Evolutionary conservation across 805 yeast genomes (phyloP).

Genomic region (Saccharomycopsis vini): DNA sequence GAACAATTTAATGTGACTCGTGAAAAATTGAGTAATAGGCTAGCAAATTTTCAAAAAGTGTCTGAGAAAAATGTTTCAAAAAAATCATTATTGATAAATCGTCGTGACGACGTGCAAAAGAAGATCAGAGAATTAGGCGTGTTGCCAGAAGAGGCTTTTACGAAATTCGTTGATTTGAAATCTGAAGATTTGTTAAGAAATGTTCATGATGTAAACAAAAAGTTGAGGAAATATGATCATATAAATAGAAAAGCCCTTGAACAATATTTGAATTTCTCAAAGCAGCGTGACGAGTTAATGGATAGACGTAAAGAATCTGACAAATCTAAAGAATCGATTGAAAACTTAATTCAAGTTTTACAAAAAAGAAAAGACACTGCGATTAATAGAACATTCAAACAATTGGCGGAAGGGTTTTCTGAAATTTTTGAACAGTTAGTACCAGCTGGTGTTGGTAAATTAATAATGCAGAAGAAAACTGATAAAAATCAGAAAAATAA

Average conservation of each 20-base stretch:
- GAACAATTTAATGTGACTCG: slow-evolving; percentile 18
- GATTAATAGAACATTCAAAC: slow-evolving; percentile 65
- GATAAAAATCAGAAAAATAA: slow-evolving; percentile 20
- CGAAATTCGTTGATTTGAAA: slow-evolving; percentile 32
- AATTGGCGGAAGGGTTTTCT: slow-evolving; percentile 64
- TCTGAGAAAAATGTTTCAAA: slow-evolving; percentile 24
- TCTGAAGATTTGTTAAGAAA: slow-evolving; percentile 46
- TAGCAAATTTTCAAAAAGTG: slow-evolving; percentile 52
- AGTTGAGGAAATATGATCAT: slow-evolving; percentile 56
- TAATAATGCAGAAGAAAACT: slow-evolving; percentile 49
- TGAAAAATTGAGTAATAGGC: slow-evolving; percentile 25
- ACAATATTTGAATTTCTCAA: slow-evolving; percentile 64
- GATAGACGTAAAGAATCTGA: slow-evolving; percentile 61
- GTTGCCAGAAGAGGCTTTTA: slow-evolving; percentile 75
- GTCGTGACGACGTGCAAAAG: slow-evolving; percentile 64
- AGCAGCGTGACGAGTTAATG: slow-evolving; percentile 59
- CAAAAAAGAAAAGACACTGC: slow-evolving; percentile 78
- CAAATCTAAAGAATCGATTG: slow-evolving; percentile 62
- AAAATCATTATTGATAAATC: slow-evolving; percentile 45
- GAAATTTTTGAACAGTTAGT: slow-evolving; percentile 73
- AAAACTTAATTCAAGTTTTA: slow-evolving; percentile 56
- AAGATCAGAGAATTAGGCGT: slow-evolving; percentile 81
- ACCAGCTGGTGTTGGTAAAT: slow-evolving; percentile 70
- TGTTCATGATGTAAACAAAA: slow-evolving; percentile 46
- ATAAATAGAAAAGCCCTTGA: slow-evolving; percentile 87